Percentiles rank a stretch among this genome's conserved stretches.
Evolutionary conservation across 2,329 filamentous ascomycete species (phyloP).

Genomic region (Sporothrix phasma): DNA sequence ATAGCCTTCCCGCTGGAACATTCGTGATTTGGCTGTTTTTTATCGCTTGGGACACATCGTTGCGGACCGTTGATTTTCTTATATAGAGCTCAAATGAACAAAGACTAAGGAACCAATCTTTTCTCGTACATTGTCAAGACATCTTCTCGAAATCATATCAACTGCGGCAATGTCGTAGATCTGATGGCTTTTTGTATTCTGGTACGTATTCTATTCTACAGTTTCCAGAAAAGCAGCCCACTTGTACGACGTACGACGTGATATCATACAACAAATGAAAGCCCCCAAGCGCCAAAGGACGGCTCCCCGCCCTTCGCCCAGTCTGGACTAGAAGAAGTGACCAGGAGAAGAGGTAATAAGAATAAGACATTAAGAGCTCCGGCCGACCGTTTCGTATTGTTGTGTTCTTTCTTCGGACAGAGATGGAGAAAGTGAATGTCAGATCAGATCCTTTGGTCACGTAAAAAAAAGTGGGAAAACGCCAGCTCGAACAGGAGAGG

Average conservation of each 20-base stretch:
- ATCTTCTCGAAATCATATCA: too few relatives aligned
- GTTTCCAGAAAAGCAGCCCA: neutral
- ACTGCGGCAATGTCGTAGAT: neutral
- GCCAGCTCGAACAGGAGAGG: neutral
- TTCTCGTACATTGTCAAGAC: too few relatives aligned
- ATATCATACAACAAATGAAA: neutral
- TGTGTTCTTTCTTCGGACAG: neutral
- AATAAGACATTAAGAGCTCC: conserved; percentile 4
- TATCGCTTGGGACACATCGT: neutral
- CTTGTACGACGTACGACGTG: neutral
- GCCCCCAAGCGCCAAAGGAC: neutral
- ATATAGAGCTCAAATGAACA: neutral
- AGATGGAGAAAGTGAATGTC: neutral
- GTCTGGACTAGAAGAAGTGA: neutral
- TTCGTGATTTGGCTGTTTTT: neutral
- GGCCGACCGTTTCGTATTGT: neutral
- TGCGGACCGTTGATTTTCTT: too few relatives aligned
- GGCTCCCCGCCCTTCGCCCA: too few relatives aligned
- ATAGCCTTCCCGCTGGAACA: conserved; percentile 5
- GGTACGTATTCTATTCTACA: neutral
- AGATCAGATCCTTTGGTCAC: conserved; percentile 2
- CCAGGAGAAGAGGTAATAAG: neutral
- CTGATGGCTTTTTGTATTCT: neutral
- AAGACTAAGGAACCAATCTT: too few relatives aligned
- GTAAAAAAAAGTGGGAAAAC: neutral